A percentile compares a stretch with the other conserved stretches of the same genome.
phyloP scores from a whole-genome alignment of 2,329 filamentous ascomycete species.

The Uncinocarpus reesii region DNA sequence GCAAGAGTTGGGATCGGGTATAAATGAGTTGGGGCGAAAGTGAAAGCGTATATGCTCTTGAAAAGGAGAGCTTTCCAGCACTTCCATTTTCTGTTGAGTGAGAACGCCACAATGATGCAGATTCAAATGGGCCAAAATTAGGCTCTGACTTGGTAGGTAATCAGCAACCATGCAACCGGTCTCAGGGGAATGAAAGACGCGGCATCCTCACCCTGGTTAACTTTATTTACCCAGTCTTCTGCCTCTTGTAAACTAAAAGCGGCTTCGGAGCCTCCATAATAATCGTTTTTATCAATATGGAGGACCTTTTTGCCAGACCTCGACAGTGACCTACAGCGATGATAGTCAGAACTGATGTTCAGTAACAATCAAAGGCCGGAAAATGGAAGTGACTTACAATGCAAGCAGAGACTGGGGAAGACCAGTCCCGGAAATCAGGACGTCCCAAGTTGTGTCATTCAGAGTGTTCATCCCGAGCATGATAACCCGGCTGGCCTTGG shows the following conservation, averaged over 20 bases:
- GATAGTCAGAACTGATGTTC: background rate
- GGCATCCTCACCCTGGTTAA: conserved; percentile 30
- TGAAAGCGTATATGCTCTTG: conserved; percentile 70
- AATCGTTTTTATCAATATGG: conserved; percentile 76
- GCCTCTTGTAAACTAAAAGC: conserved; percentile 75
- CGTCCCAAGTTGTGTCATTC: conserved; percentile 65
- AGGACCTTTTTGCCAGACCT: conserved; percentile 84
- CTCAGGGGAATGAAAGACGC: background rate
- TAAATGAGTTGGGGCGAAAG: conserved; percentile 82
- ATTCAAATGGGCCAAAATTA: conserved; percentile 30
- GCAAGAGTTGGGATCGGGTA: conserved; percentile 65
- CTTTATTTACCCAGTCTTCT: conserved; percentile 57
- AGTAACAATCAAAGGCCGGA: background rate
- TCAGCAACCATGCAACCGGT: conserved; percentile 13
- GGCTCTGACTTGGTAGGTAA: conserved; percentile 25
- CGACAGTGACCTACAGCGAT: conserved; percentile 66
- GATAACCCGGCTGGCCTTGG: background rate
- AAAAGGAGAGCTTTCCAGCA: conserved; percentile 31
- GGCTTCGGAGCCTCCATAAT: conserved; percentile 79
- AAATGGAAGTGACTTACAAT: conserved; percentile 45
- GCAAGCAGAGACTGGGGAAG: conserved; percentile 69
- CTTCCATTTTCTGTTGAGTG: conserved; percentile 17
- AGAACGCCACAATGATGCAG: conserved; percentile 27
- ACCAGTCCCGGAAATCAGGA: conserved; percentile 67
- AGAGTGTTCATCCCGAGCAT: conserved; percentile 57